Evolutionary conservation across 2,329 filamentous ascomycete species (phyloP), one percentile per base, ranked within the genome.

Genomic region (Chaetomiaceae sp.): DNA sequence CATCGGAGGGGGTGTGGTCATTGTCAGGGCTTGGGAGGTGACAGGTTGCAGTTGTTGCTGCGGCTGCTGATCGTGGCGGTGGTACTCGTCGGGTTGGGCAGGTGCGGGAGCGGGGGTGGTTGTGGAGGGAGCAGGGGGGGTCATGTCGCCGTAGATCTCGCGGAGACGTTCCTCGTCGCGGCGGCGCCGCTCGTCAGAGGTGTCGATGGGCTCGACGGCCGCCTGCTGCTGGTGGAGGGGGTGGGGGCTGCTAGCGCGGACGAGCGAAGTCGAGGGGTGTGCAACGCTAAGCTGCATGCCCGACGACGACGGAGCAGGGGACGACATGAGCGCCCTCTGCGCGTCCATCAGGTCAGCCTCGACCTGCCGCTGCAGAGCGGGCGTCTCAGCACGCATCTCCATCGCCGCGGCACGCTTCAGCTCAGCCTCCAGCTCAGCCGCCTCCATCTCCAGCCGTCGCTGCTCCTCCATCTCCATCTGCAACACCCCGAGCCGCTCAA

Each of bases 401-500:
- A 27, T n/a, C 27, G 27, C 41, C 0, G 34, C 25, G 6, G 40
- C 49, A 1, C 33, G 38, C 7, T 50, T 25, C 40, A 61, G 38
- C 30, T 58, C 53, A 5, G 51, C 51, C 25, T 34, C 40, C 43
- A 19, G 53, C 23, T 60, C 60, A 2, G 53, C 59, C 19, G 33
- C 40, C 23, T 59, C 61, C 37, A 61, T 59, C 39, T 65, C 61
- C 19, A 61, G 58, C 0, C 59, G 60, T 17, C 65, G 62, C 17
- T 65, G 64, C 45, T 70, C 67, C 35, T 78, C 70, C 50, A 73
- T 70, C 31, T 72, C 68, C 12, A 60, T 54, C 51, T 61, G 58
- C 35, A 65, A 46, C 7, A 70, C 68, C 33, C 72, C 73, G 8
- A 84, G 68, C n/a, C 70, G 71, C 52, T 83, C 79, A 17, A 90